Conservation (phyloP, 345 rosid species). For the Boechera retrofracta region DNA sequence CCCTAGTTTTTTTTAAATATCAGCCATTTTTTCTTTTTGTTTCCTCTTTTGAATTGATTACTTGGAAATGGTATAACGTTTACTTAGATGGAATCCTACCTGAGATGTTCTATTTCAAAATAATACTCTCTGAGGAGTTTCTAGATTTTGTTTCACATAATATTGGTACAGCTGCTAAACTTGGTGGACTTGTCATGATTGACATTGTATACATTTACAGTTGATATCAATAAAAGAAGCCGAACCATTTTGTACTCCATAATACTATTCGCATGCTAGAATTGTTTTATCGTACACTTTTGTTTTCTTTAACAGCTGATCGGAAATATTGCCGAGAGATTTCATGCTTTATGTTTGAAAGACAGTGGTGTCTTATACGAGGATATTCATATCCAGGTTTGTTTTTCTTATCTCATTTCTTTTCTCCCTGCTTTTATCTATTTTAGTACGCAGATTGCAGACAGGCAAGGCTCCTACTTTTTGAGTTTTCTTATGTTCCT, state of each 20-base stretch:
- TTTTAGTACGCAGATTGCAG: neutral
- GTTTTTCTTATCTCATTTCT: conserved; percentile 3
- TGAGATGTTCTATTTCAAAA: neutral
- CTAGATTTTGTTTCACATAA: neutral
- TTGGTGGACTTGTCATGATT: neutral
- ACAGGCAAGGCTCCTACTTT: neutral
- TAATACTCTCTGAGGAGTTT: conserved; percentile 3
- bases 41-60: conserved; percentile 6
- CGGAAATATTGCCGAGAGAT: conserved; percentile 84
- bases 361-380: conserved; percentile 97
- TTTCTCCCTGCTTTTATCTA: neutral
- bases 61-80: conserved; percentile 14
- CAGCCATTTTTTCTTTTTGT: neutral
- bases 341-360: conserved; percentile 86
- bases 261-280: conserved; percentile 23
- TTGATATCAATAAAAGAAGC: neutral
- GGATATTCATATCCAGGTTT: conserved; percentile 93
- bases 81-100: conserved; percentile 29
- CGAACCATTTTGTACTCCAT: neutral
- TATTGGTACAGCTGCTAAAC: conserved; percentile 5
- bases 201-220: neutral
- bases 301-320: conserved; percentile 67
- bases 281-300: conserved; percentile 33
- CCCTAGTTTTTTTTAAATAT: neutral
- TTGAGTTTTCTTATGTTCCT: conserved; percentile 2